Conservation (phyloP, 192 early-diverging fungal genomes). For the Anaeromyces robustus region DNA sequence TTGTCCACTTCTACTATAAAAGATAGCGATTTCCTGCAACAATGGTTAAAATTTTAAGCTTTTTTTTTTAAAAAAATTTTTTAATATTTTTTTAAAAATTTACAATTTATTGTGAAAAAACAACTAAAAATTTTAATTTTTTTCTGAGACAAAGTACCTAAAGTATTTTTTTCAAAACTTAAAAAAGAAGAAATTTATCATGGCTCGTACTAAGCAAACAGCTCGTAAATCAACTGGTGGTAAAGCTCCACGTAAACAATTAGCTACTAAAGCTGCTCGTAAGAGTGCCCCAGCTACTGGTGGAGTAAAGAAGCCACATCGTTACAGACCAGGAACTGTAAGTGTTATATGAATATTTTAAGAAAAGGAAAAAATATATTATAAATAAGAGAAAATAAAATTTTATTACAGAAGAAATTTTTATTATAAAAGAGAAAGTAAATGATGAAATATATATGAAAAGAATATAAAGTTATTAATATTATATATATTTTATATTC, state of each 20-base stretch:
- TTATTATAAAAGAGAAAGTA: too few relatives aligned
- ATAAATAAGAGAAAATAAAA: too few relatives aligned
- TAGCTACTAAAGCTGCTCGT: constrained; percentile 54
- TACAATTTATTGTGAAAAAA: too few relatives aligned
- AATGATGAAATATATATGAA: too few relatives aligned
- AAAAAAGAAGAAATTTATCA: constrained; percentile 5
- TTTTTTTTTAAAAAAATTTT: background rate
- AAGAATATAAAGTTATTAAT: background rate
- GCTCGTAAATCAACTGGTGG: constrained; percentile 98
- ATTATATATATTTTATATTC: background rate
- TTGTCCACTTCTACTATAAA: background rate
- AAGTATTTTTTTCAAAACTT: background rate
- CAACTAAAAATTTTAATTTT: constrained; percentile 9
- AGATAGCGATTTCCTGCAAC: background rate
- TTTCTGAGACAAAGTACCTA: background rate
- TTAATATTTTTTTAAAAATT: background rate
- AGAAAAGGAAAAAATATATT: too few relatives aligned
- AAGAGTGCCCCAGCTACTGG: constrained; percentile 87
- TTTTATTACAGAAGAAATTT: too few relatives aligned
- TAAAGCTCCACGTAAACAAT: constrained; percentile 90
- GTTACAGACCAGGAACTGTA: constrained; percentile 71
- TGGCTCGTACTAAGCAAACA: constrained; percentile 80
- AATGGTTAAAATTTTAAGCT: background rate
- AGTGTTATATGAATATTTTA: background rate
- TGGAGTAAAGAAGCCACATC: constrained; percentile 67